phyloP scores from a whole-genome alignment of 2,329 filamentous ascomycete species.

The Ophiosphaerella korrae region DNA sequence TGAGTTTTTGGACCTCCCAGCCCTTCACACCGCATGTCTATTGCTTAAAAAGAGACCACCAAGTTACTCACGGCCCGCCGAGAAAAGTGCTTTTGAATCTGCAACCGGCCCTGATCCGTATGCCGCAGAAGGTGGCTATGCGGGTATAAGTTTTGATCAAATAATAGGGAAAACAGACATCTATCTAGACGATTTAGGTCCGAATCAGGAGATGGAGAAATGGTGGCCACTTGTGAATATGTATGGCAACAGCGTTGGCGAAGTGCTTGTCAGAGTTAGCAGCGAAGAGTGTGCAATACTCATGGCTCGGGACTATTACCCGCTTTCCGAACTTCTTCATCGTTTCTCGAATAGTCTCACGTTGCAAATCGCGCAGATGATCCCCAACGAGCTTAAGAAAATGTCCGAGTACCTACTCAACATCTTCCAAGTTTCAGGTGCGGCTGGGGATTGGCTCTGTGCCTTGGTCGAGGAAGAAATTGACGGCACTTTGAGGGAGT shows the following conservation, averaged over 20 bases:
- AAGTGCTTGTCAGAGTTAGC: conserved; percentile 80
- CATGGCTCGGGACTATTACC: conserved; percentile 81
- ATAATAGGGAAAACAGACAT: conserved; percentile 79
- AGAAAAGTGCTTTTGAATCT: conserved; percentile 47
- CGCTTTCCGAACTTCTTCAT: conserved; percentile 81
- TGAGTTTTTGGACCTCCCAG: conserved; percentile 75
- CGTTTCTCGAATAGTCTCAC: conserved; percentile 84
- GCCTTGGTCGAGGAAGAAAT: conserved; percentile 96
- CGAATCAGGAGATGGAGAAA: conserved; percentile 78
- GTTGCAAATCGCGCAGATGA: conserved; percentile 77
- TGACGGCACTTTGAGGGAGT: conserved; percentile 85
- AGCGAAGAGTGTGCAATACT: conserved; percentile 91
- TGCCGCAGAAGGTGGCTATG: conserved; percentile 49
- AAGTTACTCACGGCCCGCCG: conserved; percentile 43
- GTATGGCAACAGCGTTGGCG: conserved; percentile 75
- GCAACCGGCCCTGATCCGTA: conserved; percentile 35
- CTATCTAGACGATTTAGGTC: conserved; percentile 76
- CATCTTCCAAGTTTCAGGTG: conserved; percentile 91
- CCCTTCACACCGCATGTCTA: conserved; percentile 71
- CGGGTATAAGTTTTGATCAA: conserved; percentile 55
- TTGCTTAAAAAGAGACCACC: conserved; percentile 68
- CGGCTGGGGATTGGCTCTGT: conserved; percentile 87
- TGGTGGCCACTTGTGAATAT: conserved; percentile 84
- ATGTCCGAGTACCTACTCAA: conserved; percentile 87
- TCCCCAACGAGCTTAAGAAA: conserved; percentile 78